These are phyloP conservation scores for Boletus patriciae DNA, from an alignment of 768 basidiomycete species.

Conservation along the genomic window DNA sequence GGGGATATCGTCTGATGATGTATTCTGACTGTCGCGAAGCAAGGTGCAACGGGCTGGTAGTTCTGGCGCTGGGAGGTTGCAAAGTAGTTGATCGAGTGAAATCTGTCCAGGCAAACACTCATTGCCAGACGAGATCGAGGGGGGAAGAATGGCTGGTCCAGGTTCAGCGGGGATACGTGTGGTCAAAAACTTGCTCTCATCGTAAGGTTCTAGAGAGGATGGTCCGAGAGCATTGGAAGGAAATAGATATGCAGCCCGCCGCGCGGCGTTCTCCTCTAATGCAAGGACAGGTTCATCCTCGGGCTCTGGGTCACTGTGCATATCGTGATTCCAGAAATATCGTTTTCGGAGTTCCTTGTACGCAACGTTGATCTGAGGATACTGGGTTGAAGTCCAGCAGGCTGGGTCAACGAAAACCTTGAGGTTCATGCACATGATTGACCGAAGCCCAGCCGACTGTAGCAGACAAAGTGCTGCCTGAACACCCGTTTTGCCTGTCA, in stretches of 20 bases:
- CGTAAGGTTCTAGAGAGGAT: neutral
- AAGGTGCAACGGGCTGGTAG: neutral
- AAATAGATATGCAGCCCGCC: neutral
- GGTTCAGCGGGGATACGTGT: neutral
- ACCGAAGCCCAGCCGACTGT: conserved; percentile 21
- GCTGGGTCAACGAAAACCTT: neutral
- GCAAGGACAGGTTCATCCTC: too few species aligned
- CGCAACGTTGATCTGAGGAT: neutral
- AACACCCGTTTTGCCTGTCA: too few species aligned
- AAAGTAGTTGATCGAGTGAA: neutral
- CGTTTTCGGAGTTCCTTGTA: neutral
- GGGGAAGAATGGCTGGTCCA: neutral
- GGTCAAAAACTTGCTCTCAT: too few species aligned
- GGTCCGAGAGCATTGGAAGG: neutral
- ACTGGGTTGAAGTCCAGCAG: neutral
- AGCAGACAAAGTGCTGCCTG: neutral
- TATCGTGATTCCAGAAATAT: too few species aligned
- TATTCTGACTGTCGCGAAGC: too few species aligned
- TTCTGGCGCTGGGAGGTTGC: neutral
- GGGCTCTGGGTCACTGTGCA: too few species aligned
- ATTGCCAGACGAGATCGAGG: too few species aligned
- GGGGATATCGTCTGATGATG: neutral
- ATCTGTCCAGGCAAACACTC: neutral
- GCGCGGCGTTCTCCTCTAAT: too few species aligned
- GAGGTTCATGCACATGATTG: conserved; percentile 42